Evolutionary conservation across 352 stramenopile species (phyloP).

Genomic region (Phytophthora sojae): DNA sequence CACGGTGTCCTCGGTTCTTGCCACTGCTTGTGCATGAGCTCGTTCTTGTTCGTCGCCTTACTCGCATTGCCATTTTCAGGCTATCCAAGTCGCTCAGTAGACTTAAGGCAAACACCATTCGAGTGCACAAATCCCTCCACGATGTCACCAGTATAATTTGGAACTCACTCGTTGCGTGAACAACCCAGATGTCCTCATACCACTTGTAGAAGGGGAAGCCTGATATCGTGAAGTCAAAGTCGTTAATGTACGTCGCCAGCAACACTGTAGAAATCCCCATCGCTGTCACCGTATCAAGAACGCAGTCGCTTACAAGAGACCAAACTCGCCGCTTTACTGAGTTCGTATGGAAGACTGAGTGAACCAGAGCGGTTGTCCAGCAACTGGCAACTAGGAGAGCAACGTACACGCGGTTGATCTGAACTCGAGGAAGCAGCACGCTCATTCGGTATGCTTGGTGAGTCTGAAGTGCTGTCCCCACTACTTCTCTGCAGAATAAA

Average conservation of each 20-base stretch:
- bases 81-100: conserved; percentile 27
- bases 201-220: conserved; percentile 31
- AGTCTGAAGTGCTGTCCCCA: conserved; percentile 27
- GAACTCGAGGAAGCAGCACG: conserved; percentile 14
- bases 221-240: conserved; percentile 5
- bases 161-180: conserved; percentile 45
- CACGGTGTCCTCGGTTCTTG: background rate
- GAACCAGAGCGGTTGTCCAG: conserved; percentile 33
- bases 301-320: conserved; percentile 35
- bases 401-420: conserved; percentile 36
- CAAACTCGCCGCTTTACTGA: conserved; percentile 14
- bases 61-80: conserved; percentile 26
- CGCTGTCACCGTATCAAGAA: conserved; percentile 43
- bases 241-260: conserved; percentile 10
- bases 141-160: conserved; percentile 39
- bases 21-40: background rate
- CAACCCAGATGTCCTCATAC: conserved; percentile 43
- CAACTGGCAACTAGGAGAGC: conserved; percentile 34
- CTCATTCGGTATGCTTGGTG: conserved; percentile 41
- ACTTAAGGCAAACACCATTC: conserved; percentile 24
- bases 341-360: conserved; percentile 18
- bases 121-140: conserved; percentile 27
- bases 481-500: conserved; percentile 30
- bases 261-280: conserved; percentile 33
- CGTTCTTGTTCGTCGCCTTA: background rate